These are phyloP conservation scores for Boletus pseudo-olivaceus DNA, from an alignment of 768 basidiomycete species.

Conservation along the genomic window DNA sequence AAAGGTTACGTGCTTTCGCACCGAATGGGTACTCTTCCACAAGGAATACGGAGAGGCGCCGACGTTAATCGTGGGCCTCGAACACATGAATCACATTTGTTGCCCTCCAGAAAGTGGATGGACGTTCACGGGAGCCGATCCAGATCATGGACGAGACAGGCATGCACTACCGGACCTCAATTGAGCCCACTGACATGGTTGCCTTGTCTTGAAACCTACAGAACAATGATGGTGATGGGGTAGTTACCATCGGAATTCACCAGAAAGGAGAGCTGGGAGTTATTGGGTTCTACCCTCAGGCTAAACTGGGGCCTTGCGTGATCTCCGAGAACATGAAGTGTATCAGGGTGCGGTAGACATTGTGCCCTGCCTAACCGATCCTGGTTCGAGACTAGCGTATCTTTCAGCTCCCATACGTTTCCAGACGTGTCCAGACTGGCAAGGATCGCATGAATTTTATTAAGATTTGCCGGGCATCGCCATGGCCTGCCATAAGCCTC, in stretches of 20 bases:
- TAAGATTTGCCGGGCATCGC: background rate
- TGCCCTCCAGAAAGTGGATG: background rate
- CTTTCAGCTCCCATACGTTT: background rate
- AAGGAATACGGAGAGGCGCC: background rate
- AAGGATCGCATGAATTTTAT: background rate
- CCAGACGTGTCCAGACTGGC: background rate
- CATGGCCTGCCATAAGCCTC: background rate
- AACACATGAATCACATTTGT: background rate
- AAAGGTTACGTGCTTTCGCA: background rate
- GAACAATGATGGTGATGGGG: background rate
- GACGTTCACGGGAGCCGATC: background rate
- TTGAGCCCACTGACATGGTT: constrained; percentile 4
- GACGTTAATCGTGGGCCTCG: background rate
- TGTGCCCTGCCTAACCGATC: background rate
- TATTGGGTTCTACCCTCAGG: background rate
- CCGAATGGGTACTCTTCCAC: background rate
- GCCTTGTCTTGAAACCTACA: constrained; percentile 7
- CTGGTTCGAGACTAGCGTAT: background rate
- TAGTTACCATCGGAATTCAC: background rate
- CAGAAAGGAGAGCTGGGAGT: background rate
- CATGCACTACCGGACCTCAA: constrained; percentile 4
- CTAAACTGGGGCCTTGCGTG: background rate
- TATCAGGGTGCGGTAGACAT: background rate
- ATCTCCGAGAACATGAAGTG: background rate
- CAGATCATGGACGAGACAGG: background rate